Conservation (phyloP, 208 protist species). For the Trypanosoma congolense region DNA sequence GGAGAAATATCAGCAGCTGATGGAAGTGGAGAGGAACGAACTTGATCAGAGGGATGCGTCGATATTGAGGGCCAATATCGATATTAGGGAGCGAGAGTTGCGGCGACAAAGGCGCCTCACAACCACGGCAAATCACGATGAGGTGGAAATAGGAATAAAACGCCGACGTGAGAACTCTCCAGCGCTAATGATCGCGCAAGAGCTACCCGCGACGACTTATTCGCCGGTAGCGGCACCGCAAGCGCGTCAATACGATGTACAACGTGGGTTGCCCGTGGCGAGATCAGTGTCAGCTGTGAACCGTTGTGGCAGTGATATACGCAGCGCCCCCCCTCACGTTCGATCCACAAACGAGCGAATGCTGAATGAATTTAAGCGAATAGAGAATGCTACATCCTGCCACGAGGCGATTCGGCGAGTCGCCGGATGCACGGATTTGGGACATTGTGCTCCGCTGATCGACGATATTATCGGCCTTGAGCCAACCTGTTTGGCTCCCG, state of each 20-base stretch:
- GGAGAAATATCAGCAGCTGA: too few species aligned
- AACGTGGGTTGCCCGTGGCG: too few species aligned
- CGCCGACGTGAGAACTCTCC: constrained; percentile 9
- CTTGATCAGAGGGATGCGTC: too few species aligned
- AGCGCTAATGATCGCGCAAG: constrained; percentile 14
- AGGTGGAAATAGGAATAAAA: constrained; percentile 13
- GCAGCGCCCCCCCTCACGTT: constrained; percentile 17
- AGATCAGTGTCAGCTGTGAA: too few species aligned
- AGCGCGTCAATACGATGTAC: background rate
- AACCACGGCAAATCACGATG: background rate
- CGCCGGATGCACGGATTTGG: constrained; percentile 41
- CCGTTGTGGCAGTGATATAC: too few species aligned
- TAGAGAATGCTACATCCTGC: constrained; percentile 24
- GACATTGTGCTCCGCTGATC: constrained; percentile 22
- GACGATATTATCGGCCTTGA: constrained; percentile 64
- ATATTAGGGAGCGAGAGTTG: too few species aligned
- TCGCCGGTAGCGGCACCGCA: too few species aligned
- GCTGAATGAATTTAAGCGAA: constrained; percentile 30
- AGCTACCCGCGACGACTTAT: background rate
- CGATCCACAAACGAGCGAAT: constrained; percentile 38
- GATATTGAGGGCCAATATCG: too few species aligned
- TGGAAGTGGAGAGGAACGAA: too few species aligned
- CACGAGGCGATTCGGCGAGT: constrained; percentile 27
- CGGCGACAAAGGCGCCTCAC: background rate
- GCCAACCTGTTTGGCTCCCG: constrained; percentile 34